These are phyloP conservation scores for Iberis pinnata DNA, from an alignment of 345 rosid species.

Conservation along the genomic window DNA sequence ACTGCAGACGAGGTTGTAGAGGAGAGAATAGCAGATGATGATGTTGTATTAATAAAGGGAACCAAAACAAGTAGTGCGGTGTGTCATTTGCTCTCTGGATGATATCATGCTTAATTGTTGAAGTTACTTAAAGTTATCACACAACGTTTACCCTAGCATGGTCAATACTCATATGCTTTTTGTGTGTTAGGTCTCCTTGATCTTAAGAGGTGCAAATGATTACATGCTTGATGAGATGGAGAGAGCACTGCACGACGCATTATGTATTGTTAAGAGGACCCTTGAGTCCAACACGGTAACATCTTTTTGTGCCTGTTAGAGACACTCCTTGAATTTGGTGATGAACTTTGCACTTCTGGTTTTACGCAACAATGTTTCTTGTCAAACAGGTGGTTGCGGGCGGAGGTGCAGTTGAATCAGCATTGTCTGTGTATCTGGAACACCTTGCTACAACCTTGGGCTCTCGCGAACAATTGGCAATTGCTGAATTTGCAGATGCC, in stretches of 20 bases:
- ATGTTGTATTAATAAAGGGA: conserved; percentile 86
- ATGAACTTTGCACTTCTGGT: neutral
- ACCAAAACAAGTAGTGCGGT: conserved; percentile 80
- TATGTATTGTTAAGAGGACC: conserved; percentile 86
- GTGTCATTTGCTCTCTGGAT: conserved; percentile 25
- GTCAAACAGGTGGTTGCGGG: conserved; percentile 83
- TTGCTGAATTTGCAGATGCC: conserved; percentile 95
- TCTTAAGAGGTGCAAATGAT: conserved; percentile 95
- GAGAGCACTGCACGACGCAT: conserved; percentile 83
- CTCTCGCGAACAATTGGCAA: conserved; percentile 88
- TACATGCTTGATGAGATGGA: conserved; percentile 99
- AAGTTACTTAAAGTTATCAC: neutral
- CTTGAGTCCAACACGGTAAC: conserved; percentile 86
- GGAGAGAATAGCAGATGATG: conserved; percentile 93
- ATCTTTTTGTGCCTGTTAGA: conserved; percentile 2
- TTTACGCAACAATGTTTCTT: neutral
- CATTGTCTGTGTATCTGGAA: conserved; percentile 84
- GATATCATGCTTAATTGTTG: neutral
- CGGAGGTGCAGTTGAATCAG: conserved; percentile 97
- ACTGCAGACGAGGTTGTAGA: conserved; percentile 85
- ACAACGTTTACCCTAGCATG: conserved; percentile 6
- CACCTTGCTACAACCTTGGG: conserved; percentile 89
- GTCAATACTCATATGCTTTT: neutral
- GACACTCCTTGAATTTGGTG: neutral
- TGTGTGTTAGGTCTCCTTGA: conserved; percentile 67